These are phyloP conservation scores for Friedmanniomyces simplex DNA, from an alignment of 495 filamentous ascomycete genomes.

Conservation along the genomic window DNA sequence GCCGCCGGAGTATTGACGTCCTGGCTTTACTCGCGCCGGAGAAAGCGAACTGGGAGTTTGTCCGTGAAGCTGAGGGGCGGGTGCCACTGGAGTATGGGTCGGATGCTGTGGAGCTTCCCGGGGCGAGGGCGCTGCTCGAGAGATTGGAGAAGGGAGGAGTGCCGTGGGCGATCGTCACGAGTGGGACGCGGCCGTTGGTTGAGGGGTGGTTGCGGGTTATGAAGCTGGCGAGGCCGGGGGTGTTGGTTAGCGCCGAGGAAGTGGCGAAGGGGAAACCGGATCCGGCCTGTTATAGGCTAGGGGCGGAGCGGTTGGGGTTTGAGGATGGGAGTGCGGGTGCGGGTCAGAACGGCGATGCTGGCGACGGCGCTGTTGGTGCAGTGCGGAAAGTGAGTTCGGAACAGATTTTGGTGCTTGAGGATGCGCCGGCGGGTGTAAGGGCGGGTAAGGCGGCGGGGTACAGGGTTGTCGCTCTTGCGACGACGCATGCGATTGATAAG, in stretches of 20 bases:
- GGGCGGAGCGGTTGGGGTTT: slow-evolving; percentile 52
- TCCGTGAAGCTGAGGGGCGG: slow-evolving; percentile 63
- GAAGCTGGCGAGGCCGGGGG: slow-evolving; percentile 57
- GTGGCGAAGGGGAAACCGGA: slow-evolving; percentile 80
- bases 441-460: slow-evolving; percentile 86
- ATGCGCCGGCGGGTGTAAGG: slow-evolving; percentile 81
- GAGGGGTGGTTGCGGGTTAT: slow-evolving; percentile 78
- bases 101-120: slow-evolving; percentile 76
- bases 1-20: slow-evolving; percentile 72
- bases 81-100: slow-evolving; percentile 65
- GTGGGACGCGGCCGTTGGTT: slow-evolving; percentile 70
- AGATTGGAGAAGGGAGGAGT: slow-evolving; percentile 46
- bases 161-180: slow-evolving; percentile 89
- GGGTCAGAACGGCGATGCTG: no score
- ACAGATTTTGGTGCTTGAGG: slow-evolving; percentile 73
- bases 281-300: slow-evolving; percentile 73
- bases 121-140: slow-evolving; percentile 47
- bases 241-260: slow-evolving; percentile 77
- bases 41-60: slow-evolving; percentile 88
- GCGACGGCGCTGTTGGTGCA: slow-evolving; percentile 16
- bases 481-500: slow-evolving; percentile 67
- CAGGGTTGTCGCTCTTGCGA: slow-evolving; percentile 76
- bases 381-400: slow-evolving; percentile 11
- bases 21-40: slow-evolving; percentile 61
- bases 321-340: slow-evolving; percentile 17